Conservation (phyloP, 106 monocot genomes). For the Apostasia ramifera region DNA sequence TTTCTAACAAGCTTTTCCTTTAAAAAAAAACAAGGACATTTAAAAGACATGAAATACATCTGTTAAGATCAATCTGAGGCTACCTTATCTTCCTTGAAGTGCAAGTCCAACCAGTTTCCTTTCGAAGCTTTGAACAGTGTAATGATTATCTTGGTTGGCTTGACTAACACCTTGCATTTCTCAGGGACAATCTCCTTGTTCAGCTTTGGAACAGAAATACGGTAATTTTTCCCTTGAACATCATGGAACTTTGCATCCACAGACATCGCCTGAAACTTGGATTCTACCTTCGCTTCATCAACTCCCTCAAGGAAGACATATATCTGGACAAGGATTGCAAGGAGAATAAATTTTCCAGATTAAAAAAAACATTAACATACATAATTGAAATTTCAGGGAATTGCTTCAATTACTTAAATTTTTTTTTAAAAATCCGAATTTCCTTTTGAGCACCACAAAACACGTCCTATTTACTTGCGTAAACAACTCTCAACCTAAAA, state of each 20-base stretch:
- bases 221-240: constrained; percentile 67
- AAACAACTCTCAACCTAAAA: no score
- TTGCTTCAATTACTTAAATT: background rate
- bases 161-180: constrained; percentile 54
- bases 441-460: background rate
- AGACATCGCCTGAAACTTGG: constrained; percentile 39
- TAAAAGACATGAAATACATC: no score
- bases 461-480: no score
- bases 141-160: constrained; percentile 51
- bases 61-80: background rate
- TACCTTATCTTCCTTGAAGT: constrained; percentile 76
- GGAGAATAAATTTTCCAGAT: background rate
- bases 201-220: constrained; percentile 50
- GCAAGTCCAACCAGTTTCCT: constrained; percentile 63
- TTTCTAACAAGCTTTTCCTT: no score
- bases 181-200: constrained; percentile 73
- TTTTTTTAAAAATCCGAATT: background rate
- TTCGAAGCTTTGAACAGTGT: constrained; percentile 59
- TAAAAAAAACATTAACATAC: no score
- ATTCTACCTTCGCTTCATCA: constrained; percentile 36
- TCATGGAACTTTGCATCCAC: constrained; percentile 63
- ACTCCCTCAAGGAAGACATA: constrained; percentile 67
- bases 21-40: no score
- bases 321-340: constrained; percentile 21
- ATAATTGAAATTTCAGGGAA: no score